Conservation (phyloP, 306 rosid genomes). For the Elaeagnus macrophylla region DNA sequence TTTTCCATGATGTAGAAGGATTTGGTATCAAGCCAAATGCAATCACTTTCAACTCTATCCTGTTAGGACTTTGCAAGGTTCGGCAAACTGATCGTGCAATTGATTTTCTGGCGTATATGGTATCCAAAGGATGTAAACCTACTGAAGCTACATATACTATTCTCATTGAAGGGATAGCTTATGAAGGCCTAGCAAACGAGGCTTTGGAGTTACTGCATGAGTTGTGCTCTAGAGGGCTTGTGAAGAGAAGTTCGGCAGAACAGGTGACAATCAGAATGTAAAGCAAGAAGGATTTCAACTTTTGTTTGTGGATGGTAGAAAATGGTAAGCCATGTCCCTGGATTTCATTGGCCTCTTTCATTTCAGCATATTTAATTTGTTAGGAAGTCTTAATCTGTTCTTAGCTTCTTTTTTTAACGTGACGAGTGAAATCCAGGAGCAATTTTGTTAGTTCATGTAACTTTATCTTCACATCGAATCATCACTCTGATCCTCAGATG, state of each 20-base stretch:
- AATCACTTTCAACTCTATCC: slow-evolving; percentile 33
- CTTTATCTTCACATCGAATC: no score
- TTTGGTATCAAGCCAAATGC: slow-evolving; percentile 32
- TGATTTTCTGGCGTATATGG: slow-evolving; percentile 34
- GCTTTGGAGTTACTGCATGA: slow-evolving; percentile 32
- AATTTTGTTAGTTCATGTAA: no score
- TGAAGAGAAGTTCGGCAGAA: slow-evolving; percentile 66
- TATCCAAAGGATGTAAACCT: slow-evolving; percentile 23
- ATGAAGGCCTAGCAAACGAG: slow-evolving; percentile 30
- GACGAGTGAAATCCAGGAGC: no score
- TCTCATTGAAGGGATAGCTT: slow-evolving; percentile 35
- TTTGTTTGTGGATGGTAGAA: not conserved
- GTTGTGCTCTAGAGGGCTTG: slow-evolving; percentile 28
- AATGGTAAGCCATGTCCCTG: slow-evolving; percentile 8
- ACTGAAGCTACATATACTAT: slow-evolving; percentile 34
- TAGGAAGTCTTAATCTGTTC: no score
- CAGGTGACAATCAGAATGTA: slow-evolving; percentile 54
- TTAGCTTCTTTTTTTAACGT: no score
- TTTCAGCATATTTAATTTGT: no score
- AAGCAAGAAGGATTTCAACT: slow-evolving; percentile 10
- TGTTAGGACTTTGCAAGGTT: slow-evolving; percentile 33
- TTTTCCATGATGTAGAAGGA: slow-evolving; percentile 34
- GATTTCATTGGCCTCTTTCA: slow-evolving; percentile 7
- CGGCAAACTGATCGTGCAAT: slow-evolving; percentile 30
- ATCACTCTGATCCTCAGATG: no score